Evolutionary conservation across 768 basidiomycete species (phyloP).

Genomic region (Aureoboletus auriporus): DNA sequence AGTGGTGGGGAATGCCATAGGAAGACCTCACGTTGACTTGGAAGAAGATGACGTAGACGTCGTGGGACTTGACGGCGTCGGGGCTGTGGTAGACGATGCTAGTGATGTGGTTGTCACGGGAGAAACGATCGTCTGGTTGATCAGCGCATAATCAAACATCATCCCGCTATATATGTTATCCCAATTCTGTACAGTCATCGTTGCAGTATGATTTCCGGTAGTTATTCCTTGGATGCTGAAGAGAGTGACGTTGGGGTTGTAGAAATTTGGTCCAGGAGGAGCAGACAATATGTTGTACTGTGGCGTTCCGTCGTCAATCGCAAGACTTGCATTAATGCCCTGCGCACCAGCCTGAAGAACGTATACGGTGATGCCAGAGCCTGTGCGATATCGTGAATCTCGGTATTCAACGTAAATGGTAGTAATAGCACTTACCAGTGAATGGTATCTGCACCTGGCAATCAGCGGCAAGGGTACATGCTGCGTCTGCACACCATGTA

Average conservation of each 20-base stretch:
- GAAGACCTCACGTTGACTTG: background rate
- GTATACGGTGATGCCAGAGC: slow-evolving; percentile 17
- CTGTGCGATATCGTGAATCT: slow-evolving; percentile 2
- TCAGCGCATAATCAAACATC: slow-evolving; percentile 16
- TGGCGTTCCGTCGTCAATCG: slow-evolving; percentile 8
- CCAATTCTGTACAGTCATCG: slow-evolving; percentile 12
- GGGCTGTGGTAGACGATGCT: background rate
- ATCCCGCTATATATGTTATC: slow-evolving; percentile 10
- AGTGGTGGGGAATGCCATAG: too few relatives aligned
- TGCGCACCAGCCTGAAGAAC: slow-evolving; percentile 16
- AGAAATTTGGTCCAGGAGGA: slow-evolving; percentile 11
- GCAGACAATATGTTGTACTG: slow-evolving; percentile 4
- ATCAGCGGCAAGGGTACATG: too few relatives aligned
- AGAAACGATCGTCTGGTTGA: slow-evolving; percentile 15
- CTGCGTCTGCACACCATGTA: too few relatives aligned
- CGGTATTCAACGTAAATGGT: background rate
- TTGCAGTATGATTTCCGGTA: slow-evolving; percentile 13
- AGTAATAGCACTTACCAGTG: too few relatives aligned
- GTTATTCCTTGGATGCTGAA: slow-evolving; percentile 11
- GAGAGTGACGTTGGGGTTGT: slow-evolving; percentile 11
- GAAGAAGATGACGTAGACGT: background rate
- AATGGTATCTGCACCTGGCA: too few relatives aligned
- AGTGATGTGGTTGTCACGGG: background rate
- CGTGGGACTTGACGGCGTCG: background rate
- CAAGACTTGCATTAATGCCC: slow-evolving; percentile 15